Evolutionary conservation across 495 filamentous ascomycete genomes (phyloP), one percentile per base, ranked within the genome.

Genomic region (Tuber borchii): DNA sequence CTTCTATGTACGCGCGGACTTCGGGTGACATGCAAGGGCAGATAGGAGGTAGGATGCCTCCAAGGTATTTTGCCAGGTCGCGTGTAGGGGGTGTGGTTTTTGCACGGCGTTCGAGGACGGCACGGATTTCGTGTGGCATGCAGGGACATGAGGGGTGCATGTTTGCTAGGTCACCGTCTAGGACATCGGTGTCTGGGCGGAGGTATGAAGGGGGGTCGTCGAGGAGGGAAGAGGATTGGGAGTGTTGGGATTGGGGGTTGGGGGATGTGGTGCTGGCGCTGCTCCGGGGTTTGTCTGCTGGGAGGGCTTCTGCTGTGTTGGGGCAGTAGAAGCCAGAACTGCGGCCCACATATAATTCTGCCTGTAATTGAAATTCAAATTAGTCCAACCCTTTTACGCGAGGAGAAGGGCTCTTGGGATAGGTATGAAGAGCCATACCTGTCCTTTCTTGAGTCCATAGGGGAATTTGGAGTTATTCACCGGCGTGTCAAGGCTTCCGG

Each of bases 391-490:
- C 0, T 20, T 40, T 7, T 20, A 26, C 34, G 6, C 6, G 22
- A 20, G 34, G 12, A 43, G 69, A 40, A 40, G 31, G 56, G 51
- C 10, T 45, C 34, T 17, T 17, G 7, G 16, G 2, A 12, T 26
- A n/a, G 37, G 39, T 37, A 19, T 34, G 45, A 31, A 26, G 12
- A 34, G n/a, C 19, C 75, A 75, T 75, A 81, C 80, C 74, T 82
- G 72, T 61, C 80, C 80, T 43, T 81, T 79, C 42, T 79, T 79
- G 6, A 79, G 79, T 10, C 73, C 65, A 43, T 79, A 82, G 2
- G 81, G 81, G 26, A 82, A 82, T 45, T 73, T 82, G 39, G 69
- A 75, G n/a, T 72, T 43, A 19, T 79, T 80, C 20, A 74, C 73
- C 17, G 79, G 79, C 0, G 65, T 1, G 6, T 82, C 81, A 37